Percentiles rank a stretch among this genome's conserved stretches.
phyloP scores from a whole-genome alignment of 2,329 filamentous ascomycete species.

The Aspergillus phoenicis region DNA sequence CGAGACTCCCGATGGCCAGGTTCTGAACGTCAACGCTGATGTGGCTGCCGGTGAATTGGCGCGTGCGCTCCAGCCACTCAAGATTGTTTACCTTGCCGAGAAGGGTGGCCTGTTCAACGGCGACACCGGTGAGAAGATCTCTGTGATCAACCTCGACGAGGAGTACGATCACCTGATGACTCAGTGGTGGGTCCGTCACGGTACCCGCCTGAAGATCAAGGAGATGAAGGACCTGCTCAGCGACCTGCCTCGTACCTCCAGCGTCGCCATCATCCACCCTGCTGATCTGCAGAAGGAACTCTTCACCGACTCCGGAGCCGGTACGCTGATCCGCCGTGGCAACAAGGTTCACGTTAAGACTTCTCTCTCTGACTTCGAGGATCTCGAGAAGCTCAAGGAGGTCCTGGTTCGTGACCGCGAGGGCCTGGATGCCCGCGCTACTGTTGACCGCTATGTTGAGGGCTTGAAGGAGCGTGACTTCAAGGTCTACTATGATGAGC shows the following conservation, averaged over 20 bases:
- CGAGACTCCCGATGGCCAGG: constrained; percentile 85
- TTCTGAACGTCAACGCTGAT: constrained; percentile 97
- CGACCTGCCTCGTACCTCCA: constrained; percentile 85
- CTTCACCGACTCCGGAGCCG: constrained; percentile 93
- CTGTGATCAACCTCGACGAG: constrained; percentile 94
- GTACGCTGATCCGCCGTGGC: constrained; percentile 87
- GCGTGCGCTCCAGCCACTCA: constrained; percentile 83
- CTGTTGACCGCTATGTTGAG: constrained; percentile 83
- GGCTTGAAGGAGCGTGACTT: constrained; percentile 76
- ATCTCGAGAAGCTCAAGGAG: constrained; percentile 75
- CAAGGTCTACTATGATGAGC: constrained; percentile 91
- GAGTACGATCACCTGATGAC: constrained; percentile 92
- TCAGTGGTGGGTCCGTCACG: constrained; percentile 92
- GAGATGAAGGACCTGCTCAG: constrained; percentile 94
- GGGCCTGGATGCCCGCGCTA: constrained; percentile 77
- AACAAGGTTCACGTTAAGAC: constrained; percentile 81
- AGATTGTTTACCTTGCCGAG: constrained; percentile 98
- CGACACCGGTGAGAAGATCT: constrained; percentile 92
- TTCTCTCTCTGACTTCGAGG: constrained; percentile 72
- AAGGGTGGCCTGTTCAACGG: constrained; percentile 96
- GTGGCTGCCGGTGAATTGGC: constrained; percentile 93
- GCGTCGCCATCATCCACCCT: constrained; percentile 96
- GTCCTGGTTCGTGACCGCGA: constrained; percentile 80
- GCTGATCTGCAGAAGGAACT: constrained; percentile 94
- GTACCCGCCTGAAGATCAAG: constrained; percentile 93